These are phyloP conservation scores for Phytopythium kandeliae DNA, from an alignment of 352 stramenopile genomes.

Conservation along the genomic window DNA sequence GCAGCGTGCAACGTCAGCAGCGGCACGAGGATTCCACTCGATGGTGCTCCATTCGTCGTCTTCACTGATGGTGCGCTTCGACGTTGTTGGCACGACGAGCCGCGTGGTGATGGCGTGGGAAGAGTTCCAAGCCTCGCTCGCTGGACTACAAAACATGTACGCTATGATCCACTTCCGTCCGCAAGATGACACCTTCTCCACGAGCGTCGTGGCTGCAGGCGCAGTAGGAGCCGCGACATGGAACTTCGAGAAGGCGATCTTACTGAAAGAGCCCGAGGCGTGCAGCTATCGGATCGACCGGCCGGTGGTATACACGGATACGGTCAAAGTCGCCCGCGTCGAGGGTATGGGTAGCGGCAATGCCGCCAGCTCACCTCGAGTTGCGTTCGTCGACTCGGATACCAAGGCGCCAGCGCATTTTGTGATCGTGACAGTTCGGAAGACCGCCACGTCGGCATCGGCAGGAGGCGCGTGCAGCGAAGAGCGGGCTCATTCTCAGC, in stretches of 20 bases:
- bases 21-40: slow-evolving; percentile 30
- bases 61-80: slow-evolving; percentile 50
- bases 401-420: slow-evolving; percentile 36
- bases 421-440: slow-evolving; percentile 64
- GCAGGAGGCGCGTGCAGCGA: slow-evolving; percentile 8
- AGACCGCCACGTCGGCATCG: slow-evolving; percentile 34
- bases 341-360: not conserved
- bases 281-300: slow-evolving; percentile 54
- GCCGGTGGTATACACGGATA: slow-evolving; percentile 74
- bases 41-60: slow-evolving; percentile 50
- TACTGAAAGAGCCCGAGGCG: slow-evolving; percentile 40
- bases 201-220: slow-evolving; percentile 35
- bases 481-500: slow-evolving; percentile 9
- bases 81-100: slow-evolving; percentile 48
- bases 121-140: slow-evolving; percentile 55
- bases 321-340: slow-evolving; percentile 32
- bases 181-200: slow-evolving; percentile 60
- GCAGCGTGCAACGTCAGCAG: slow-evolving; percentile 12
- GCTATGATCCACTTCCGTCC: slow-evolving; percentile 55
- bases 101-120: slow-evolving; percentile 43
- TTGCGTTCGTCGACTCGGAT: slow-evolving; percentile 15
- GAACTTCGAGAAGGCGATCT: slow-evolving; percentile 48
- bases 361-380: not conserved
- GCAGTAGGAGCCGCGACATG: slow-evolving; percentile 48
- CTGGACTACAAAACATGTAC: slow-evolving; percentile 55